Percentiles rank a stretch among this genome's conserved stretches.
Evolutionary conservation across 192 early-diverging fungal species (phyloP).

Genomic region (Phycomyces nitens): DNA sequence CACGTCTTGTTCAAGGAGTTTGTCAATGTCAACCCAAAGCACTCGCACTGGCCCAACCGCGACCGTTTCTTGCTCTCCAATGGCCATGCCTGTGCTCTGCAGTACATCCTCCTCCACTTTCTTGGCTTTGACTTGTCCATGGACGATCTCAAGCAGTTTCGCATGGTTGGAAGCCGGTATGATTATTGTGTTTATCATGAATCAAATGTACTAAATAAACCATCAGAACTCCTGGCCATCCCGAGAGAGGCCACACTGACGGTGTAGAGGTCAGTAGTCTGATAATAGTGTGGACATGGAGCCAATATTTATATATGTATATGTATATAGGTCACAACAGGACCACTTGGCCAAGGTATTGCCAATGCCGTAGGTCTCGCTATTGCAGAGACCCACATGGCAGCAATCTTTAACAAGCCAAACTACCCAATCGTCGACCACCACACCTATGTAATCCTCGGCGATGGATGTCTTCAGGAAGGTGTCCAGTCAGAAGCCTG

Average conservation of each 20-base stretch:
- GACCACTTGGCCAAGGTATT: constrained; percentile 93
- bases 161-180: constrained; percentile 75
- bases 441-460: constrained; percentile 76
- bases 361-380: constrained; percentile 92
- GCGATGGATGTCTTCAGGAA: constrained; percentile 98
- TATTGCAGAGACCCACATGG: constrained; percentile 79
- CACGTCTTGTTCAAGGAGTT: constrained; percentile 84
- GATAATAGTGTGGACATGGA: no score
- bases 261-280: constrained; percentile 71
- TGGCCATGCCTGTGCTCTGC: constrained; percentile 91
- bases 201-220: no score
- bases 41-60: constrained; percentile 88
- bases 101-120: constrained; percentile 89
- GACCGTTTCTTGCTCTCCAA: constrained; percentile 98
- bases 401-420: constrained; percentile 89
- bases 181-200: no score
- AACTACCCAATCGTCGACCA: constrained; percentile 85
- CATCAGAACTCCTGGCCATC: constrained; percentile 94
- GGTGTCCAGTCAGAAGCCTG: constrained; percentile 89
- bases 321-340: constrained; percentile 68
- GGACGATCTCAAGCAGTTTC: constrained; percentile 88
- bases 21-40: constrained; percentile 77
- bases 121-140: constrained; percentile 82
- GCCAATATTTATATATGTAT: no score
- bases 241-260: constrained; percentile 78